Evolutionary conservation across 805 yeast species (phyloP), one percentile per base, ranked within the genome.

Genomic region (Lachancea lanzarotensis): DNA sequence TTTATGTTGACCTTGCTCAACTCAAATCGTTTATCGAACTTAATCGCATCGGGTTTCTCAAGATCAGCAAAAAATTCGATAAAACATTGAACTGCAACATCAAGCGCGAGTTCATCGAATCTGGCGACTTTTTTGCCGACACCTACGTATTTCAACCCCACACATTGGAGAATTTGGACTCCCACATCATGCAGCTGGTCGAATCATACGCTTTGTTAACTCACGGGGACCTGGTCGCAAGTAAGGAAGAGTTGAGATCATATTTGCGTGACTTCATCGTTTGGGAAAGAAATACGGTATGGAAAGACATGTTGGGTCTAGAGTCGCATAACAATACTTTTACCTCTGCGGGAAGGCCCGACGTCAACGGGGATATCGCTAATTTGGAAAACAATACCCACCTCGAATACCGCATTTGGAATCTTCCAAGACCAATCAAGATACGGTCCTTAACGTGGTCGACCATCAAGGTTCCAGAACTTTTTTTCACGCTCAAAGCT

Each of bases 211-310:
- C 88, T 2, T 62, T 69, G 55, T 73, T 52, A 58, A 74, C 62
- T 48, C 67, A 47, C 51, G 71, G 55, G 36, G 56, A 57, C 39
- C 52, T 74, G 13, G 76, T 71, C 25, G 55, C 66, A 9, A 78
- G 80, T 29, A 74, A 67, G 52, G 62, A 72, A 3, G 84, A 79
- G 55, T 65, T 82, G 49, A 76, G 78, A 45, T 72, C 81, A 2
- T 78, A 74, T 49, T 67, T 91, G 51, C 76, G 96, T 48, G 97
- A 91, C 56, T 95, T 89, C 61, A 85, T 90, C 38, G 96, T 90
- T 16, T 91, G 96, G 95, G 97, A 90, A 66, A 77, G 98, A 65
- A 86, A 86, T 60, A 90, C 96, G 0, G 95, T 89, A 16, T 90
- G 98, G 98, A 81, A 93, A 56, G 96, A 90, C 61, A 81, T 91